phyloP scores from a whole-genome alignment of 768 basidiomycete species.

The Leccinum olivaceopallidum region DNA sequence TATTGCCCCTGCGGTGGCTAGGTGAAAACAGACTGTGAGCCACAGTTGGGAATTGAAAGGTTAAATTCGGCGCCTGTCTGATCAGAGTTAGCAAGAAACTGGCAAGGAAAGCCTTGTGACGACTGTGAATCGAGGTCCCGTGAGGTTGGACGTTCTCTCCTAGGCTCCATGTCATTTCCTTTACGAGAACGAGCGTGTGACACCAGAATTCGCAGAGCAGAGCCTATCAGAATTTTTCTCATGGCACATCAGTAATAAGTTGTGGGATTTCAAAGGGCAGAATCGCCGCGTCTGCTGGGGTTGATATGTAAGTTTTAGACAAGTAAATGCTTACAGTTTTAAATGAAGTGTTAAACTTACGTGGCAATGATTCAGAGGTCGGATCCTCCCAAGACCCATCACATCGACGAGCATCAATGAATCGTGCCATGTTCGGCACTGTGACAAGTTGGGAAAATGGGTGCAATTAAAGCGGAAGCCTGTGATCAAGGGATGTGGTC shows the following conservation, averaged over 20 bases:
- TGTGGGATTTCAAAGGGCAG: not conserved
- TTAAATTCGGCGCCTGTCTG: conserved; percentile 37
- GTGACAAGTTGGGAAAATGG: conserved; percentile 1
- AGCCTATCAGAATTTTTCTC: not conserved
- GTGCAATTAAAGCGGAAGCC: not conserved
- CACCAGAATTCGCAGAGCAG: not conserved
- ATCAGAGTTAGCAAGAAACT: conserved; percentile 29
- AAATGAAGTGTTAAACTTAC: not conserved
- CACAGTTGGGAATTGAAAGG: not conserved
- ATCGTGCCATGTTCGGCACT: not conserved
- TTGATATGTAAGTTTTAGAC: not conserved
- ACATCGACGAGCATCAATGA: not conserved
- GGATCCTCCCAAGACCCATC: not conserved
- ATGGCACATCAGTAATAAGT: not conserved
- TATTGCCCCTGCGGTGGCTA: not conserved
- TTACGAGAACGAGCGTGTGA: not conserved
- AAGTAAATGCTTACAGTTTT: not conserved
- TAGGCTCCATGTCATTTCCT: not conserved
- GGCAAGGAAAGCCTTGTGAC: conserved; percentile 37
- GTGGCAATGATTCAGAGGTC: not conserved
- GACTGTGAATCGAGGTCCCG: not conserved
- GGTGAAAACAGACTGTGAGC: not conserved
- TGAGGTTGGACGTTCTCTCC: not conserved
- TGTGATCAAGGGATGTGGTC: not conserved
- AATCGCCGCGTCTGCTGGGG: not conserved